A percentile compares a stretch with the other conserved stretches of the same genome.
phyloP scores from a whole-genome alignment of 257 asterid genomes.

The Eustoma russellianum region DNA sequence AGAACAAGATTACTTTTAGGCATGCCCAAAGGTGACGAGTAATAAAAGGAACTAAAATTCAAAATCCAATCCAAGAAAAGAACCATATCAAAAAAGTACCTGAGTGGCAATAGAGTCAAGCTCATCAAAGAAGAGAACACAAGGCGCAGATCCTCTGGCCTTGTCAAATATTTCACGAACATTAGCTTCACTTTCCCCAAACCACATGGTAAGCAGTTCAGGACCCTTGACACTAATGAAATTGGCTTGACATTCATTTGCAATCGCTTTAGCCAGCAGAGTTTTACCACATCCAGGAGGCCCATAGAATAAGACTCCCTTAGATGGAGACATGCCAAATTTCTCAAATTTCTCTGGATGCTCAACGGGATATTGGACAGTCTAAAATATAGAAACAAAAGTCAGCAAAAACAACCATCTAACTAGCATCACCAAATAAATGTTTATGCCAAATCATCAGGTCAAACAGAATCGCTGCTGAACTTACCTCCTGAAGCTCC shows the following conservation, averaged over 20 bases:
- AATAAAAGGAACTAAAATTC: background rate
- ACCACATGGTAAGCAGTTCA: constrained; percentile 67
- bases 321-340: constrained; percentile 67
- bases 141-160: constrained; percentile 55
- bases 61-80: background rate
- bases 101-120: constrained; percentile 55
- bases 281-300: constrained; percentile 77
- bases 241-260: constrained; percentile 63
- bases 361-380: constrained; percentile 64
- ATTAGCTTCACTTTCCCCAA: constrained; percentile 67
- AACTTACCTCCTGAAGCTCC: constrained; percentile 30
- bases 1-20: background rate
- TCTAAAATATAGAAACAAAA: constrained; percentile 20
- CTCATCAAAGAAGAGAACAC: constrained; percentile 57
- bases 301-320: constrained; percentile 58
- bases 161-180: constrained; percentile 62
- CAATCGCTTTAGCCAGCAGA: constrained; percentile 58
- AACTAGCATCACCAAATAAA: background rate
- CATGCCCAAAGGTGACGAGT: background rate
- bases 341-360: constrained; percentile 63
- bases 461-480: background rate
- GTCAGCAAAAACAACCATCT: background rate
- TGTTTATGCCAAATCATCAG: background rate
- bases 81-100: constrained; percentile 10
- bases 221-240: constrained; percentile 60